A percentile compares a stretch with the other conserved stretches of the same genome.
These are phyloP conservation scores for Aspergillus alliaceus DNA, from an alignment of 2,329 filamentous ascomycete species.

Conservation along the genomic window DNA sequence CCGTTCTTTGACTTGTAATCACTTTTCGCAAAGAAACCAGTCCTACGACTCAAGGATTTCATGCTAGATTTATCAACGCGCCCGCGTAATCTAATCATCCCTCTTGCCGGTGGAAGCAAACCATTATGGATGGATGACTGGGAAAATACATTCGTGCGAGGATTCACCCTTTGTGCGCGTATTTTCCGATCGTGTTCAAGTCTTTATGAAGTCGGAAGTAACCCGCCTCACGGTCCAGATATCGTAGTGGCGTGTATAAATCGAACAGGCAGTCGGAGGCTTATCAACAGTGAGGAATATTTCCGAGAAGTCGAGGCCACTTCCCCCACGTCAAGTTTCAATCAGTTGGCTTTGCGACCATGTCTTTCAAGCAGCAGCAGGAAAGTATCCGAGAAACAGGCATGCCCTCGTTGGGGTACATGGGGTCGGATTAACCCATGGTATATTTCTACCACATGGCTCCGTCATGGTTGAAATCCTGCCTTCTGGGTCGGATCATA, in stretches of 20 bases:
- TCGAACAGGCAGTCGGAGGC: constrained; percentile 32
- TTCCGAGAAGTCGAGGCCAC: constrained; percentile 24
- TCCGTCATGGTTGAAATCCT: constrained; percentile 46
- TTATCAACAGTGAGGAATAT: constrained; percentile 29
- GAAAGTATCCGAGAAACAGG: constrained; percentile 35
- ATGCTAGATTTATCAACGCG: background rate
- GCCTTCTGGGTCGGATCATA: constrained; percentile 35
- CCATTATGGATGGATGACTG: constrained; percentile 47
- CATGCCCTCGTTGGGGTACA: constrained; percentile 48
- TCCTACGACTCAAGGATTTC: constrained; percentile 30
- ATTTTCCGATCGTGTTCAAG: constrained; percentile 35
- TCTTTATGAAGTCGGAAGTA: constrained; percentile 19
- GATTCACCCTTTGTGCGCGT: constrained; percentile 31
- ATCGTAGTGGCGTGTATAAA: constrained; percentile 38
- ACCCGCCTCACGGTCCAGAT: background rate
- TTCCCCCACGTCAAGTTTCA: constrained; percentile 31
- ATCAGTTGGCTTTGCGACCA: constrained; percentile 40
- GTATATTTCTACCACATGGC: constrained; percentile 40
- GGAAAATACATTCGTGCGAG: constrained; percentile 32
- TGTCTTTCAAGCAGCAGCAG: constrained; percentile 42
- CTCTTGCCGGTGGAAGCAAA: constrained; percentile 43
- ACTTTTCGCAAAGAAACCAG: constrained; percentile 33
- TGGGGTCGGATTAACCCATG: constrained; percentile 46
- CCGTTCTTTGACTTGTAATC: constrained; percentile 42
- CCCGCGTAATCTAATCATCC: constrained; percentile 38